These are phyloP conservation scores for Leptomonas pyrrhocoris DNA, from an alignment of 208 protist species.

Conservation along the genomic window DNA sequence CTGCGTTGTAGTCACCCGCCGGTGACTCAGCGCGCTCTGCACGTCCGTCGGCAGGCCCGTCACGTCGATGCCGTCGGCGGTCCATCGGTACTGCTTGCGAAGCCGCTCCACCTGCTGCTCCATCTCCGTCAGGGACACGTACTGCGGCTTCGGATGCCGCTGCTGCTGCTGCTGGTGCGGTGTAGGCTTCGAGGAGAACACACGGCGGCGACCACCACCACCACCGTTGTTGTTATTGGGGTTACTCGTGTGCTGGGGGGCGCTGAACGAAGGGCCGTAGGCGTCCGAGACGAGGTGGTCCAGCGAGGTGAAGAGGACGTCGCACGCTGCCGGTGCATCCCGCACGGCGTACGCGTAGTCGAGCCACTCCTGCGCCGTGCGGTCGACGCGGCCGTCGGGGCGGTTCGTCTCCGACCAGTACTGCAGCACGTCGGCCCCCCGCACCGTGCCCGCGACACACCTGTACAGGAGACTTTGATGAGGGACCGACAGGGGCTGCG, in stretches of 20 bases:
- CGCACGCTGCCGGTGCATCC: slow-evolving; percentile 55
- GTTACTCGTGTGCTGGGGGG: slow-evolving; percentile 1
- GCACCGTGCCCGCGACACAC: slow-evolving; percentile 65
- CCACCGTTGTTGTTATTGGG: too few relatives aligned
- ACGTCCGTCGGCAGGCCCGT: slow-evolving; percentile 66
- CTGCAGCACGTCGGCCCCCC: slow-evolving; percentile 65
- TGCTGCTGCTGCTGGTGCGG: neutral
- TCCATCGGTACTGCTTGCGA: slow-evolving; percentile 47
- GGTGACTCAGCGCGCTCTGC: slow-evolving; percentile 64
- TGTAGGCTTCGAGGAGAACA: neutral
- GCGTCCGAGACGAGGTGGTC: slow-evolving; percentile 41
- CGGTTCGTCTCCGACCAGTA: slow-evolving; percentile 82
- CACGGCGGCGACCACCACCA: neutral
- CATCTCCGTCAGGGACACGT: slow-evolving; percentile 66
- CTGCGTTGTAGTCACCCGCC: slow-evolving; percentile 69
- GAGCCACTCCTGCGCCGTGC: slow-evolving; percentile 69
- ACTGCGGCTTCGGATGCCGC: slow-evolving; percentile 9
- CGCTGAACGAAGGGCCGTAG: neutral
- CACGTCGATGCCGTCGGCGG: slow-evolving; percentile 81
- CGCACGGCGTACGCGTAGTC: slow-evolving; percentile 60
- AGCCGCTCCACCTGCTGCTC: slow-evolving; percentile 71
- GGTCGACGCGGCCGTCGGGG: slow-evolving; percentile 56
- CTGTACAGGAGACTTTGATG: slow-evolving; percentile 48
- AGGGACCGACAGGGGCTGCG: neutral
- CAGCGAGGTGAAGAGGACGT: slow-evolving; percentile 76